Percentiles rank a stretch among this genome's conserved stretches.
These are phyloP conservation scores for Trichoderma sp. DNA, from an alignment of 2,329 filamentous ascomycete genomes.

Conservation along the genomic window DNA sequence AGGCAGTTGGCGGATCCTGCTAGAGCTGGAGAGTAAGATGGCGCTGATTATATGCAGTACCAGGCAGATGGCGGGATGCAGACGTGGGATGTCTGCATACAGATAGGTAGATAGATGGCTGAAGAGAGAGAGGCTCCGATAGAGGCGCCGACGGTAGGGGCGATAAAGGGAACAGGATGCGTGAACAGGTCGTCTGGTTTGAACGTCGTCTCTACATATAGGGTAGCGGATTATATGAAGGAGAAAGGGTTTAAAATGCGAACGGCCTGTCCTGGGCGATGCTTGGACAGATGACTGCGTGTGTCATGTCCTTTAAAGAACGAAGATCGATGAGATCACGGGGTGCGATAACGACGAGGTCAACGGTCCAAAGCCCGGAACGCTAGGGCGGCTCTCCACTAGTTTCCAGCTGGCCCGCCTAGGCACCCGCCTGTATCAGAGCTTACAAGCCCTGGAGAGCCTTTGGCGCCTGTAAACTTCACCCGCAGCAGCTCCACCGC, in stretches of 20 bases:
- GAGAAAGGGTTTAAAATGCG: background rate
- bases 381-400: background rate
- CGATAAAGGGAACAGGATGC: background rate
- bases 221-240: background rate
- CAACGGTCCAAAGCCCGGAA: background rate
- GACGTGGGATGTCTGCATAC: background rate
- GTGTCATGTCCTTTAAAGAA: background rate
- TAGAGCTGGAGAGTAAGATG: background rate
- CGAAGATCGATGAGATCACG: slow-evolving; percentile 20
- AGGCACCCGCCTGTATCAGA: background rate
- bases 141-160: background rate
- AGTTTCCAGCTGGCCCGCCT: background rate
- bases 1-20: background rate
- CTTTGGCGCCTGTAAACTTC: background rate
- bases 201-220: background rate
- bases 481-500: background rate
- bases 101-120: background rate
- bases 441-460: background rate
- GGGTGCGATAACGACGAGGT: slow-evolving; percentile 16
- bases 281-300: slow-evolving; percentile 6
- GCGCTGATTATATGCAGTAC: background rate
- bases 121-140: background rate
- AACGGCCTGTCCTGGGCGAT: background rate
- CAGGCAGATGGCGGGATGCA: background rate
- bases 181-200: background rate